These are phyloP conservation scores for Curvularia sp. DNA, from an alignment of 2,329 filamentous ascomycete species.

Conservation along the genomic window DNA sequence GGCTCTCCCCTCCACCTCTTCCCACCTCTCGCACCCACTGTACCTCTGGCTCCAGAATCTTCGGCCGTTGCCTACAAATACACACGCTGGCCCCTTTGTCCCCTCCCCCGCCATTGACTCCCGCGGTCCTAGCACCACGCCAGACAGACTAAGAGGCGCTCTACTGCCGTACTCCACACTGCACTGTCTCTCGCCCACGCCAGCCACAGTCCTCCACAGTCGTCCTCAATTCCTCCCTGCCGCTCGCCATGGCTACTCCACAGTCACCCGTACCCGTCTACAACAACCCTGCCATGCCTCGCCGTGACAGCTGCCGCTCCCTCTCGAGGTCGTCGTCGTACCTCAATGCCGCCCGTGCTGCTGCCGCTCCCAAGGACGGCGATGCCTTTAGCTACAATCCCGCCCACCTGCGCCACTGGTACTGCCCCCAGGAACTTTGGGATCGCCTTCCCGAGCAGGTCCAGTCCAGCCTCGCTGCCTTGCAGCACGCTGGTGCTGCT, in stretches of 20 bases:
- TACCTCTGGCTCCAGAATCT: slow-evolving; percentile 20
- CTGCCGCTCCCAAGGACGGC: slow-evolving; percentile 43
- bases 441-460: slow-evolving; percentile 47
- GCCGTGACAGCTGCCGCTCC: slow-evolving; percentile 38
- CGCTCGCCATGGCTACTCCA: slow-evolving; percentile 30
- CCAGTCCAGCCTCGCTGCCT: slow-evolving; percentile 41
- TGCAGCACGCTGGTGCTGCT: slow-evolving; percentile 55
- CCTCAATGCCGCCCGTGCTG: slow-evolving; percentile 37
- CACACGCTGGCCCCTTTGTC: slow-evolving; percentile 23
- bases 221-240: slow-evolving; percentile 11
- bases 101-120: slow-evolving; percentile 22
- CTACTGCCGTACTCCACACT: slow-evolving; percentile 14
- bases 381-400: slow-evolving; percentile 50
- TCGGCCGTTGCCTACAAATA: slow-evolving; percentile 30
- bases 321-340: slow-evolving; percentile 30
- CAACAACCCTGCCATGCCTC: slow-evolving; percentile 29
- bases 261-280: slow-evolving; percentile 31
- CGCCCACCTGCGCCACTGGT: slow-evolving; percentile 49
- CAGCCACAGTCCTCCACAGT: slow-evolving; percentile 3
- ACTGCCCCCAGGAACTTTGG: slow-evolving; percentile 48
- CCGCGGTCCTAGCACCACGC: slow-evolving; percentile 13
- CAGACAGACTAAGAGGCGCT: slow-evolving; percentile 1
- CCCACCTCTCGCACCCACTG: slow-evolving; percentile 13
- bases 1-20: slow-evolving; percentile 17
- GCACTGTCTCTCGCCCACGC: slow-evolving; percentile 6